A percentile compares a stretch with the other conserved stretches of the same genome.
phyloP scores from a whole-genome alignment of 1,139 yeast species.

The Suhomyces guaymorum region DNA sequence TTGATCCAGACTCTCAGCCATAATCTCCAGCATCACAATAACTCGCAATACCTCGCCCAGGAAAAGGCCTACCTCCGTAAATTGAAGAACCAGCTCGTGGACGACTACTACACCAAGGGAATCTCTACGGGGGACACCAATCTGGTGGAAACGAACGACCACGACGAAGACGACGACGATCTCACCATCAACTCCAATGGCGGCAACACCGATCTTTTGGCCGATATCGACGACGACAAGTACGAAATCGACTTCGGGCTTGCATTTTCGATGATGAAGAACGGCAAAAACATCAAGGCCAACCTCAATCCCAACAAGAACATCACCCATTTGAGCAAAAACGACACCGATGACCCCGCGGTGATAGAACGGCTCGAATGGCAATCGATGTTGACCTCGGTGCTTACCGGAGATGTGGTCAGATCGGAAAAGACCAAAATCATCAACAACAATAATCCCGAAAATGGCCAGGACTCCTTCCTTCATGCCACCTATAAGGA shows the following conservation, averaged over 20 bases:
- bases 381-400: slow-evolving; percentile 92
- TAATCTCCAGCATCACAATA: slow-evolving; percentile 26
- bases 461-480: slow-evolving; percentile 49
- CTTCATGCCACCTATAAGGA: slow-evolving; percentile 65
- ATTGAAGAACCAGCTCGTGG: slow-evolving; percentile 61
- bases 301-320: slow-evolving; percentile 37
- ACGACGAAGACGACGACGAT: slow-evolving; percentile 29
- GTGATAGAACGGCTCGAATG: slow-evolving; percentile 86
- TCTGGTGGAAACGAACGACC: slow-evolving; percentile 16
- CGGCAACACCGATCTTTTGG: slow-evolving; percentile 37
- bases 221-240: slow-evolving; percentile 46
- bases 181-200: slow-evolving; percentile 26
- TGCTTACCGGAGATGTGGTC: slow-evolving; percentile 91
- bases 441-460: slow-evolving; percentile 46
- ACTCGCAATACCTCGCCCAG: slow-evolving; percentile 55
- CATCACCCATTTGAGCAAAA: slow-evolving; percentile 42
- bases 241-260: slow-evolving; percentile 44
- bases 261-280: slow-evolving; percentile 39
- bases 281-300: slow-evolving; percentile 25
- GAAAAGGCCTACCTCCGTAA: slow-evolving; percentile 69
- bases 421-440: slow-evolving; percentile 86
- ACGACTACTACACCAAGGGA: slow-evolving; percentile 71
- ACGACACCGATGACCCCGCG: slow-evolving; percentile 57
- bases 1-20: slow-evolving; percentile 22
- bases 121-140: slow-evolving; percentile 43